A percentile compares a stretch with the other conserved stretches of the same genome.
phyloP scores from a whole-genome alignment of 2,329 filamentous ascomycete species.

The Torrubiella hemipterigena region DNA sequence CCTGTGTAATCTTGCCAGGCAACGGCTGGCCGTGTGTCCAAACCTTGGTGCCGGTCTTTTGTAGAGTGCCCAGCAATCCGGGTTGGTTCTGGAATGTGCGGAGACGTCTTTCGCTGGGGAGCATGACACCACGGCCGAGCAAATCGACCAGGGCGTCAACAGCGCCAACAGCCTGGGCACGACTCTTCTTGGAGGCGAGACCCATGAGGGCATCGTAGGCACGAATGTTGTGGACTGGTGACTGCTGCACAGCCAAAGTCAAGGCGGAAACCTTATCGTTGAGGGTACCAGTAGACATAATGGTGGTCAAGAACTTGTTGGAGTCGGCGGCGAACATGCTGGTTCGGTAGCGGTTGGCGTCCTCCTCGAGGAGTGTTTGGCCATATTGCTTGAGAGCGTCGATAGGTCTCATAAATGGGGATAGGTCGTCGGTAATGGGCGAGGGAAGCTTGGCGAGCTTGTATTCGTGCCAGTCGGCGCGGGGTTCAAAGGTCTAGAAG shows the following conservation, averaged over 20 bases:
- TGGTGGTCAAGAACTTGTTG: slow-evolving; percentile 91
- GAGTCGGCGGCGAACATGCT: slow-evolving; percentile 72
- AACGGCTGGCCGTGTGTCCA: slow-evolving; percentile 63
- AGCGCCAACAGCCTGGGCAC: slow-evolving; percentile 86
- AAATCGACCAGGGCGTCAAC: slow-evolving; percentile 89
- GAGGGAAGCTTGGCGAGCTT: slow-evolving; percentile 29
- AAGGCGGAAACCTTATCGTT: slow-evolving; percentile 94
- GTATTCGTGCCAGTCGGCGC: slow-evolving; percentile 43
- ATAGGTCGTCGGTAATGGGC: slow-evolving; percentile 31
- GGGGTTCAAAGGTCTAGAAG: slow-evolving; percentile 41
- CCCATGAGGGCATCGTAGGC: slow-evolving; percentile 74
- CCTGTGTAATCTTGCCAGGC: slow-evolving; percentile 60
- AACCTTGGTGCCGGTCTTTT: slow-evolving; percentile 38
- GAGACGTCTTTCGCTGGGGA: slow-evolving; percentile 74
- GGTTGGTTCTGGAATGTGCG: slow-evolving; percentile 71
- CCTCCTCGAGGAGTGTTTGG: slow-evolving; percentile 60
- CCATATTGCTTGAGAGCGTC: slow-evolving; percentile 56
- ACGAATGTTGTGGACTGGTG: slow-evolving; percentile 83
- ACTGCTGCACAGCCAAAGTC: slow-evolving; percentile 90
- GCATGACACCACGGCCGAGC: slow-evolving; percentile 73
- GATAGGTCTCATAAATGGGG: slow-evolving; percentile 29
- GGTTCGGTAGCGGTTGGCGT: slow-evolving; percentile 63
- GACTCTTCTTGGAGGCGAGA: slow-evolving; percentile 84
- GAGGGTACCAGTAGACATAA: slow-evolving; percentile 92
- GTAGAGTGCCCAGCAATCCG: slow-evolving; percentile 58